A percentile compares a stretch with the other conserved stretches of the same genome.
These are phyloP conservation scores for Symbiodinium pilosum DNA, from an alignment of 73 alveolate genomes.

Conservation along the genomic window DNA sequence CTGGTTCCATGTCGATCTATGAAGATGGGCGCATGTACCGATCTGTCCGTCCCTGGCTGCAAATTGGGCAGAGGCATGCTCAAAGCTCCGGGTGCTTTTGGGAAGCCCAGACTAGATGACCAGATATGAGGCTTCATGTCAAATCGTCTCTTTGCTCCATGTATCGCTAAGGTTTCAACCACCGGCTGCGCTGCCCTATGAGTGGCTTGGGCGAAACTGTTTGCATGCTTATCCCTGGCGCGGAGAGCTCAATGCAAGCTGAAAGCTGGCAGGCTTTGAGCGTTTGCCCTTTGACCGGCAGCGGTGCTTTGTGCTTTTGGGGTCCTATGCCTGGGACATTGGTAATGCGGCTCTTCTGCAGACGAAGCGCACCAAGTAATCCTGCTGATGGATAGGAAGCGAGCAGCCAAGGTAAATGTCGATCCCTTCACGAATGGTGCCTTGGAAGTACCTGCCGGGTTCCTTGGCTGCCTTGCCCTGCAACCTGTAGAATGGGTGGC, in stretches of 20 bases:
- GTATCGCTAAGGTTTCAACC: not conserved
- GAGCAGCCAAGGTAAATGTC: not conserved
- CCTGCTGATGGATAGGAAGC: no score
- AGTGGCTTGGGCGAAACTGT: not conserved
- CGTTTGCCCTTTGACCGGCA: conserved; percentile 38
- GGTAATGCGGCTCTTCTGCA: no score
- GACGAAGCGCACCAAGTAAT: no score
- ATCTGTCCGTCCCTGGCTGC: no score
- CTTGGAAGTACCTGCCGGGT: not conserved
- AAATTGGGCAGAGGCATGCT: no score
- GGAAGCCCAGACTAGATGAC: no score
- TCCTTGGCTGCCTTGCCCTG: not conserved
- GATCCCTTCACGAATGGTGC: not conserved
- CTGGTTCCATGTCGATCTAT: conserved; percentile 5
- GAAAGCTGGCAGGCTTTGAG: not conserved
- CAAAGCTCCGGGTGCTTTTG: no score
- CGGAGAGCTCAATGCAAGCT: not conserved
- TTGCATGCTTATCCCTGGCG: not conserved
- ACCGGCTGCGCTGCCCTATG: not conserved
- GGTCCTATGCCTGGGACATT: conserved; percentile 24
- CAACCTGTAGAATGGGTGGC: no score
- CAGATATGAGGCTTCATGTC: no score
- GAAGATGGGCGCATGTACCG: not conserved
- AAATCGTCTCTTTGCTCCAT: not conserved
- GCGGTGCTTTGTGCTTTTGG: not conserved